Evolutionary conservation across 306 rosid genomes (phyloP), one percentile per base, ranked within the genome.

Genomic region (Macrotyloma uniflorum): DNA sequence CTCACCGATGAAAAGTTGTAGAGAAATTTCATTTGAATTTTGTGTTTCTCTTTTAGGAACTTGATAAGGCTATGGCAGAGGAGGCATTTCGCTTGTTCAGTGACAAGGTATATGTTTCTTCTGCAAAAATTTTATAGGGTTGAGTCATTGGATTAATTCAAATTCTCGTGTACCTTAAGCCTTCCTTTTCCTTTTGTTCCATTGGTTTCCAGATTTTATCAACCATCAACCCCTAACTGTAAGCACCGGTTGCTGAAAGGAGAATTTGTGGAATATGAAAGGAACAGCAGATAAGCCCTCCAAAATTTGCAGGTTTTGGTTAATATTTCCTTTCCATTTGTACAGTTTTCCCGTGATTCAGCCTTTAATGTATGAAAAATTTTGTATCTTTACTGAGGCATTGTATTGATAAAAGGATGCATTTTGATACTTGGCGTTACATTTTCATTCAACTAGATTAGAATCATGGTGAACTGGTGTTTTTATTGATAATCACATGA

Each of bases 61-160:
- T 92, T 71, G 98, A 88, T 72, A 90, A 84, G 79, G 96, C 97
- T 26, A 89, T 92, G 93, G 87, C 74, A 20, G 83, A 76, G 62
- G 96, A 92, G 84, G 82, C 65, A 55, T 89, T 92, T 83, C 75
- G 82, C 51, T 13, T 83, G 70, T 82, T 94, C 72, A 84, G 89
- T 5, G 87, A 88, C 74, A 89, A 94, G 96, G 98, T 92, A 87
- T 80, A 26, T 51, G 30, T 42, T 67, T 66, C 72, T 72, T 19
- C 68, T 38, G 70, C 40, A 26, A 58, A 82, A 20, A 19, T 40
- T 65, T 43, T 10, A 8, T 67, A 40, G 19, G 55, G 57, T 83
- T 38, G 70, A 72, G 16, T 74, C 46, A 57, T 74, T 67, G 61
- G 38, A 69, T 79, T 70, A 46, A 23, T 45, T 69, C 62, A 59